Conservation (phyloP, 371 early-diverging fungal species). For the Mortierella sp. region DNA sequence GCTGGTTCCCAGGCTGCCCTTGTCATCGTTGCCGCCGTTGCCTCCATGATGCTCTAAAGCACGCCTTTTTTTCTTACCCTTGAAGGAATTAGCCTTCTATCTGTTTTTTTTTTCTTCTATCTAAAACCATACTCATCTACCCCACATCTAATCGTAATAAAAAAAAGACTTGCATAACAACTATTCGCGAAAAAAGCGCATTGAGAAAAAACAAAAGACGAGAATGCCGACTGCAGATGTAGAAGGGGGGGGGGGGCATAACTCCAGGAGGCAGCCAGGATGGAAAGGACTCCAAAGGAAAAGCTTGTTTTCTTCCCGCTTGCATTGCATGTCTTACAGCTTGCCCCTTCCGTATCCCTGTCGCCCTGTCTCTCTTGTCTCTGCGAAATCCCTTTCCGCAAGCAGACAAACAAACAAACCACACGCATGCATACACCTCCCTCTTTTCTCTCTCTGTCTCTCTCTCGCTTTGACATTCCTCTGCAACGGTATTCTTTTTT, state of each 20-base stretch:
- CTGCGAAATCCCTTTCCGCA: neutral
- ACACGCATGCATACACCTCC: neutral
- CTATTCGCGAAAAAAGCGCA: neutral
- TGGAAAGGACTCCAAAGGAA: too few relatives aligned
- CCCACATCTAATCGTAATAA: neutral
- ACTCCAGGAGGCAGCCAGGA: too few relatives aligned
- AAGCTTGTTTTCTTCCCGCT: neutral
- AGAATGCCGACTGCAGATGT: neutral
- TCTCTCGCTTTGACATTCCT: neutral
- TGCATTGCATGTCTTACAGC: neutral
- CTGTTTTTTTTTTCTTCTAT: neutral
- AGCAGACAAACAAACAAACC: too few relatives aligned
- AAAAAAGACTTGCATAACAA: neutral
- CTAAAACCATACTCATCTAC: neutral
- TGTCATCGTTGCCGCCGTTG: conserved; percentile 35
- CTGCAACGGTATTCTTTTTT: neutral
- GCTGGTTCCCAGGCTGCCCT: conserved; percentile 35
- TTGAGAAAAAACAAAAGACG: neutral
- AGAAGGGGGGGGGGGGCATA: too few relatives aligned
- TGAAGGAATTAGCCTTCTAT: neutral
- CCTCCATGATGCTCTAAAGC: conserved; percentile 32
- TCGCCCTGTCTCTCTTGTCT: neutral
- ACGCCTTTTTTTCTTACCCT: neutral
- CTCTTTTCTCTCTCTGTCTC: neutral
- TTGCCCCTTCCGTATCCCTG: neutral